Conservation (phyloP, 2,329 filamentous ascomycete species). For the Reticulascus tulasneorum region DNA sequence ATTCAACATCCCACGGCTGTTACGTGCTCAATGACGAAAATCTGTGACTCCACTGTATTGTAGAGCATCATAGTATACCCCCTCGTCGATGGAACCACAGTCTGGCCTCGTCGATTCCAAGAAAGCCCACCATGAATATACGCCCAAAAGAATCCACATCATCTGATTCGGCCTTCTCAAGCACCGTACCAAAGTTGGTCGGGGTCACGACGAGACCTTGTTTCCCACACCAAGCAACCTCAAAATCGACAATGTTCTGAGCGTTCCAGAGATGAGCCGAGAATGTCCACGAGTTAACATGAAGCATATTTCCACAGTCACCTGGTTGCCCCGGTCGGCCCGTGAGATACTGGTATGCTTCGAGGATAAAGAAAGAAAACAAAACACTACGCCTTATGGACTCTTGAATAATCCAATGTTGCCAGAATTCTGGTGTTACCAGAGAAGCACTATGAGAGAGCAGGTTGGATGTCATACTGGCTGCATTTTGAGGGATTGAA, state of each 20-base stretch:
- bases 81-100: conserved; percentile 23
- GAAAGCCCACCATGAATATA: conserved; percentile 25
- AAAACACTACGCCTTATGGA: conserved; percentile 49
- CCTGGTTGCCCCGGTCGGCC: conserved; percentile 22
- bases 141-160: conserved; percentile 39
- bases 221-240: conserved; percentile 29
- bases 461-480: no score
- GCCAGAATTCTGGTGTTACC: conserved; percentile 42
- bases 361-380: conserved; percentile 41
- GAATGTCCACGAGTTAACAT: conserved; percentile 38
- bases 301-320: no score
- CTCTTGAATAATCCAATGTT: conserved; percentile 49
- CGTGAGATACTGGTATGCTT: conserved; percentile 30
- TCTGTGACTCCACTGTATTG: no score
- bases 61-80: conserved; percentile 3
- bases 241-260: conserved; percentile 29
- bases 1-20: no score
- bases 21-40: no score
- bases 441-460: no score
- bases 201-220: conserved; percentile 31
- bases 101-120: conserved; percentile 28
- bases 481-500: conserved; percentile 25
- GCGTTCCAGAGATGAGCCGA: conserved; percentile 35
- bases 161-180: conserved; percentile 33
- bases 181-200: conserved; percentile 19